phyloP scores from a whole-genome alignment of 192 early-diverging fungal genomes.

The Globomyces pollinis-pini region DNA sequence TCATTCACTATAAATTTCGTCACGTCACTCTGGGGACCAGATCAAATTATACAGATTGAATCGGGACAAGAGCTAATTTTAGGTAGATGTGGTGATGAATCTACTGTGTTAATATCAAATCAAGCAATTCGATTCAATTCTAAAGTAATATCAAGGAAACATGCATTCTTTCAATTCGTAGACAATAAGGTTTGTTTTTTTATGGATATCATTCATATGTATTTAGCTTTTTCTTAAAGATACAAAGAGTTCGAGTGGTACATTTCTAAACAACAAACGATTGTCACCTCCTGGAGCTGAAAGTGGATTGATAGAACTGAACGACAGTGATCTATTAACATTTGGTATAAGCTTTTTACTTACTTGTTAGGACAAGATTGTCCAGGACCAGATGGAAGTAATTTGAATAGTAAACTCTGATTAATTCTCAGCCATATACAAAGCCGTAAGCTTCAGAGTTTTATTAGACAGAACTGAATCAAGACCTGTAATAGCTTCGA shows the following conservation, averaged over 20 bases:
- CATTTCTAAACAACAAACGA: slow-evolving; percentile 17
- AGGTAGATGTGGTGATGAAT: no score
- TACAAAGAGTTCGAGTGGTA: slow-evolving; percentile 18
- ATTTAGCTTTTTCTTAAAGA: slow-evolving; percentile 15
- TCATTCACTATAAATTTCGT: no score
- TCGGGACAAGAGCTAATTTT: no score
- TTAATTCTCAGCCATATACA: neutral
- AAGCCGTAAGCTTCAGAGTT: neutral
- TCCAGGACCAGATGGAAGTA: slow-evolving; percentile 1
- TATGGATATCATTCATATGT: no score
- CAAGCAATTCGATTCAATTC: no score
- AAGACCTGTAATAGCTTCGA: neutral
- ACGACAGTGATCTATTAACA: slow-evolving; percentile 5
- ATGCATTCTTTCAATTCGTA: neutral
- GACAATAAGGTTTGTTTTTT: slow-evolving; percentile 3
- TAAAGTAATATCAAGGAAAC: slow-evolving; percentile 12
- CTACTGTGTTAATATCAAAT: no score
- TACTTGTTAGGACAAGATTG: no score
- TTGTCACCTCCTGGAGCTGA: slow-evolving; percentile 10
- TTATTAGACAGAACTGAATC: neutral
- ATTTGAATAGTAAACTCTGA: neutral
- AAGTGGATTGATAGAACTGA: slow-evolving; percentile 8
- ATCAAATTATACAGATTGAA: no score
- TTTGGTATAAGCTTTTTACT: no score
- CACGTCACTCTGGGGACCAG: no score